phyloP scores from a whole-genome alignment of 805 yeast genomes.

The Nakazawaea ambrosiae region DNA sequence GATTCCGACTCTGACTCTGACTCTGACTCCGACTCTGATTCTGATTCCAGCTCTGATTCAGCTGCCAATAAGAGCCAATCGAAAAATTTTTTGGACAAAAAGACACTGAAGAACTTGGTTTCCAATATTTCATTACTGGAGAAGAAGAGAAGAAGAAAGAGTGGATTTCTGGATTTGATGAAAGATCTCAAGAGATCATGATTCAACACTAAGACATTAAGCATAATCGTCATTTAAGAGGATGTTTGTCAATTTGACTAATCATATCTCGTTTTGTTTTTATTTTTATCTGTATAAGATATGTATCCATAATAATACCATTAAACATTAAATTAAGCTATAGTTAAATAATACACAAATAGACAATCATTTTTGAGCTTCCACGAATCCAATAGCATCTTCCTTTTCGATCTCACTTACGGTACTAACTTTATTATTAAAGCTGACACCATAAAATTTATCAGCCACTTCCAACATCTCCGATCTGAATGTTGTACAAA shows the following conservation, averaged over 20 bases:
- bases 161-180: slow-evolving; percentile 42
- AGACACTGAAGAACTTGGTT: slow-evolving; percentile 32
- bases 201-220: not conserved
- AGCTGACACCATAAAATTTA: slow-evolving; percentile 82
- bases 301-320: not conserved
- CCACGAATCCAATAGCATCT: slow-evolving; percentile 80
- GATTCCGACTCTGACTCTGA: slow-evolving; percentile 13
- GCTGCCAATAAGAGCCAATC: not conserved
- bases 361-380: slow-evolving; percentile 47
- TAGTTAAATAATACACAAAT: not conserved
- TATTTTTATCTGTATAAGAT: not conserved
- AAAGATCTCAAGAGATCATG: slow-evolving; percentile 33
- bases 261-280: not conserved
- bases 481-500: slow-evolving; percentile 93
- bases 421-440: slow-evolving; percentile 72
- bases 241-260: too few species aligned
- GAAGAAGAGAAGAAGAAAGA: slow-evolving; percentile 22
- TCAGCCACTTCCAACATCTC: slow-evolving; percentile 87
- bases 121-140: slow-evolving; percentile 26
- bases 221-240: not conserved
- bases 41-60: slow-evolving; percentile 13
- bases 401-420: slow-evolving; percentile 63
- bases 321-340: too few species aligned
- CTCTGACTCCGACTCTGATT: slow-evolving; percentile 15
- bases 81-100: not conserved